These are phyloP conservation scores for Discostella stelligera DNA, from an alignment of 352 stramenopile genomes.

Conservation along the genomic window DNA sequence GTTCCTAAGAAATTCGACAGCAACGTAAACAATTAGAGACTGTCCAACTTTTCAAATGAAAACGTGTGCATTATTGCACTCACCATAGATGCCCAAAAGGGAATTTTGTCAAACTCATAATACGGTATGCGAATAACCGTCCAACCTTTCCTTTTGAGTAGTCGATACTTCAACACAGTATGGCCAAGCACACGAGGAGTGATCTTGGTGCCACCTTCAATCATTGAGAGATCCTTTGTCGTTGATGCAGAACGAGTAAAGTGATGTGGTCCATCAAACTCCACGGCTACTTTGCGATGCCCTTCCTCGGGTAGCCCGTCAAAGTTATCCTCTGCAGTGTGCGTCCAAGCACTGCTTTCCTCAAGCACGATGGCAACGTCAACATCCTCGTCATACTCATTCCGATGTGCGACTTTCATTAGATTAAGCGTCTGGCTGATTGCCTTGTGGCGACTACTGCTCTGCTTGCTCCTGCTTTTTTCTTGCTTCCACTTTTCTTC, in stretches of 20 bases:
- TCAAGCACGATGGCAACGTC: constrained; percentile 81
- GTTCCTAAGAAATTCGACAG: constrained; percentile 47
- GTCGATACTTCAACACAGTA: constrained; percentile 79
- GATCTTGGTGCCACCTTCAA: constrained; percentile 38
- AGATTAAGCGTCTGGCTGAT: constrained; percentile 72
- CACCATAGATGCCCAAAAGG: constrained; percentile 80
- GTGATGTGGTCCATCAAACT: constrained; percentile 83
- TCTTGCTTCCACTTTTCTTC: constrained; percentile 72
- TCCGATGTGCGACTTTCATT: constrained; percentile 76
- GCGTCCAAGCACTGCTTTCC: constrained; percentile 64
- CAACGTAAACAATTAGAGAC: neutral
- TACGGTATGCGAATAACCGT: constrained; percentile 80
- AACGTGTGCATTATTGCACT: constrained; percentile 14
- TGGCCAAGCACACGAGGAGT: constrained; percentile 73
- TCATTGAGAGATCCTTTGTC: constrained; percentile 16
- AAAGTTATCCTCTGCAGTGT: constrained; percentile 51
- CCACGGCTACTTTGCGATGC: constrained; percentile 67
- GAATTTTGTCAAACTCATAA: constrained; percentile 82
- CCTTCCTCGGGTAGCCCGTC: constrained; percentile 18
- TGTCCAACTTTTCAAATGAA: neutral
- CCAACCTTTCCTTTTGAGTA: constrained; percentile 81
- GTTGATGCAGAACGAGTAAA: constrained; percentile 65
- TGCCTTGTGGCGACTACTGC: constrained; percentile 67
- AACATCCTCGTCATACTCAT: constrained; percentile 84
- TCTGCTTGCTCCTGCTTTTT: constrained; percentile 72